These are phyloP conservation scores for Zymoseptoria passerinii DNA, from an alignment of 2,329 filamentous ascomycete genomes.

Conservation along the genomic window DNA sequence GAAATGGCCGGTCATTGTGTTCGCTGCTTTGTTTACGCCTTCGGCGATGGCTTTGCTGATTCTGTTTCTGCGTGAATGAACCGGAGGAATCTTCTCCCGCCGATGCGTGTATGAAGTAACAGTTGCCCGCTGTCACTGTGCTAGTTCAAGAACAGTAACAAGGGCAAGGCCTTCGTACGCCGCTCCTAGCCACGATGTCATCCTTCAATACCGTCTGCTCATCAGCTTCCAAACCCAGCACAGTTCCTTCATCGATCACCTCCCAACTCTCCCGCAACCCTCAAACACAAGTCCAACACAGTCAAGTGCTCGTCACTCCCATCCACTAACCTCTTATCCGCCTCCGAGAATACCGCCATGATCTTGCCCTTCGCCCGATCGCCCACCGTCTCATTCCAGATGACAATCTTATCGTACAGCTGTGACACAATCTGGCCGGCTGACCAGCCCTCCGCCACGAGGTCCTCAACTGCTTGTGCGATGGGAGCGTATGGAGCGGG, in stretches of 20 bases:
- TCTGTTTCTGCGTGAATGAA: too few relatives aligned
- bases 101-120: too few relatives aligned
- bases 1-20: too few relatives aligned
- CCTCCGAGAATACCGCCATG: conserved; percentile 79
- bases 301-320: conserved; percentile 92
- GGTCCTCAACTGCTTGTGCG: conserved; percentile 72
- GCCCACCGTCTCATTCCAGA: conserved; percentile 70
- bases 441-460: conserved; percentile 96
- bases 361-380: conserved; percentile 88
- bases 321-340: conserved; percentile 89
- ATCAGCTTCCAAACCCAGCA: background rate
- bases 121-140: too few relatives aligned
- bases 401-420: conserved; percentile 71
- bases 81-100: too few relatives aligned
- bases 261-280: conserved; percentile 43
- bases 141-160: too few relatives aligned
- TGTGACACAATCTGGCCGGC: conserved; percentile 79
- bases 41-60: too few relatives aligned
- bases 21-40: too few relatives aligned
- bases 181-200: too few relatives aligned
- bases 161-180: too few relatives aligned
- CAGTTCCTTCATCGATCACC: conserved; percentile 5
- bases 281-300: conserved; percentile 74
- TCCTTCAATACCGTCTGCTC: background rate
- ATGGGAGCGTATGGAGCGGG: conserved; percentile 59